These are phyloP conservation scores for Endoconidiophora polonica DNA, from an alignment of 2,329 filamentous ascomycete species.

Conservation along the genomic window DNA sequence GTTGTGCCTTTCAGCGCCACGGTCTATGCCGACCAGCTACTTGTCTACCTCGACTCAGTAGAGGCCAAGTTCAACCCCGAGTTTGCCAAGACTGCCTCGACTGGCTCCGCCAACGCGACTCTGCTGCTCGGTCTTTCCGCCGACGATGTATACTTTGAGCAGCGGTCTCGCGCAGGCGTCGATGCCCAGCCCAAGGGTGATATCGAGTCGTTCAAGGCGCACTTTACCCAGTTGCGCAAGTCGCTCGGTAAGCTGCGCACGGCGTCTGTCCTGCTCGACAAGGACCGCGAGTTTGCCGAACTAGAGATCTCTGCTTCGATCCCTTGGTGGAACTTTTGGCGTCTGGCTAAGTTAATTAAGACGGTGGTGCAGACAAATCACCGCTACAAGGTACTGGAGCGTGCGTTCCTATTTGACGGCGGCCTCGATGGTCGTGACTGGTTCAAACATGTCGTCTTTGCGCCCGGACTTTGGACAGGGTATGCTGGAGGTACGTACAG, in stretches of 20 bases:
- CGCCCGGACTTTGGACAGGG: constrained; percentile 79
- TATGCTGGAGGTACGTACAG: constrained; percentile 53
- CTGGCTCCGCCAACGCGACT: constrained; percentile 1
- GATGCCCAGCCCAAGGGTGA: constrained; percentile 20
- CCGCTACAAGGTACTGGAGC: constrained; percentile 72
- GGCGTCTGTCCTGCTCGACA: constrained; percentile 29
- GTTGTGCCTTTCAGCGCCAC: constrained; percentile 47
- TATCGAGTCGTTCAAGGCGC: constrained; percentile 23
- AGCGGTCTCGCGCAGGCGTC: constrained; percentile 16
- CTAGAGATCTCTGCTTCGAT: constrained; percentile 34
- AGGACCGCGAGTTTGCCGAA: constrained; percentile 25
- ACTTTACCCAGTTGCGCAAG: constrained; percentile 24
- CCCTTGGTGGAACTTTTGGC: constrained; percentile 66
- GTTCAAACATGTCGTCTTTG: constrained; percentile 95
- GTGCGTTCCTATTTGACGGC: constrained; percentile 56
- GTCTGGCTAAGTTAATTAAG: constrained; percentile 45
- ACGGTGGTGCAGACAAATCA: constrained; percentile 53
- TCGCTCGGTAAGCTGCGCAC: constrained; percentile 23
- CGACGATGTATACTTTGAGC: constrained; percentile 18
- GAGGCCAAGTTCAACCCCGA: constrained; percentile 28
- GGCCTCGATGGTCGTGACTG: constrained; percentile 67
- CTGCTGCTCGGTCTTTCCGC: constrained; percentile 15
- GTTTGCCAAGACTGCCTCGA: constrained; percentile 13
- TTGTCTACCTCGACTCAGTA: constrained; percentile 33
- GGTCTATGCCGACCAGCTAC: constrained; percentile 44